Percentiles rank a stretch among this genome's conserved stretches.
phyloP scores from a whole-genome alignment of 192 early-diverging fungal genomes.

The Linnemannia elongata region DNA sequence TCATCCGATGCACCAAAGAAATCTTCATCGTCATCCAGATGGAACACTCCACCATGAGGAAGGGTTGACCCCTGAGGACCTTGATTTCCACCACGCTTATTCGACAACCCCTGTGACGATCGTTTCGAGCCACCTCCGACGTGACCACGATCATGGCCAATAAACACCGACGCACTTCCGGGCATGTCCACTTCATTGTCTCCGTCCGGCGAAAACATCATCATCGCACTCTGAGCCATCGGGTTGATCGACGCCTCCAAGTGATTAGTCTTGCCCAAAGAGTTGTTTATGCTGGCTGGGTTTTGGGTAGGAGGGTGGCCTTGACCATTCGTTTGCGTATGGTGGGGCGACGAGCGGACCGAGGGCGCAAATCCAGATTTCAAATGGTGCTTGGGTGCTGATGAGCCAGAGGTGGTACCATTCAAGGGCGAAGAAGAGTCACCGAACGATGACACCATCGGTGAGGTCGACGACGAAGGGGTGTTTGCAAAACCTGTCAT shows the following conservation, averaged over 20 bases:
- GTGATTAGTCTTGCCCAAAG: background rate
- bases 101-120: background rate
- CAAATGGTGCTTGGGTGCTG: background rate
- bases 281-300: background rate
- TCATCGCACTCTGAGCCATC: slow-evolving; percentile 51
- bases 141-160: slow-evolving; percentile 6
- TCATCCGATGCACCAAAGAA: background rate
- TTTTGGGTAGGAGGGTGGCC: background rate
- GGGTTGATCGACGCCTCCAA: background rate
- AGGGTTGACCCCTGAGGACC: slow-evolving; percentile 20
- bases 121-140: background rate
- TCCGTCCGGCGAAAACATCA: slow-evolving; percentile 70
- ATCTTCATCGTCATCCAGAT: slow-evolving; percentile 38
- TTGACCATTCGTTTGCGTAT: background rate
- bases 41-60: slow-evolving; percentile 48
- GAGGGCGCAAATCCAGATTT: background rate
- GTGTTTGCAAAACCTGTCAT: slow-evolving; percentile 16
- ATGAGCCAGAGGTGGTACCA: background rate
- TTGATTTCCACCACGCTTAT: background rate
- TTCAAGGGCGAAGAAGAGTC: slow-evolving; percentile 19
- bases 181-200: slow-evolving; percentile 70
- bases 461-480: slow-evolving; percentile 25
- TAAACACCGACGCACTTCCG: slow-evolving; percentile 41
- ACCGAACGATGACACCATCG: slow-evolving; percentile 23
- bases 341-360: background rate